Evolutionary conservation across 2,329 filamentous ascomycete genomes (phyloP).

Genomic region (Hypomyces perniciosus): DNA sequence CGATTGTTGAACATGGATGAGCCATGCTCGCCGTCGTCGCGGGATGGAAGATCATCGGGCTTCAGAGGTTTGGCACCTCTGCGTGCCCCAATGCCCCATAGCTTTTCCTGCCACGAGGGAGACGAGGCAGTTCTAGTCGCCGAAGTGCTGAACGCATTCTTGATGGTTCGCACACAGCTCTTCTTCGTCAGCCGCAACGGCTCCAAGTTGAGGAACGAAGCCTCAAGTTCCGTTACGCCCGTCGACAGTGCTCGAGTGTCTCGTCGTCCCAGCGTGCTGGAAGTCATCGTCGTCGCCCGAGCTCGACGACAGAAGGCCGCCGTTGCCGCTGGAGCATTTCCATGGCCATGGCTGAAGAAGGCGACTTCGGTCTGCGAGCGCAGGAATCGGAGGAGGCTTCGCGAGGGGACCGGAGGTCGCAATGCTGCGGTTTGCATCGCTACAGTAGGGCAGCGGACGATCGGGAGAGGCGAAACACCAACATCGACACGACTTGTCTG

Average conservation of each 20-base stretch:
- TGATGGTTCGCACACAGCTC: conserved; percentile 10
- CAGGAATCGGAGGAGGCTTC: conserved; percentile 63
- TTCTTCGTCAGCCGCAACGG: conserved; percentile 13
- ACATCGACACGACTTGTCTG: conserved; percentile 11
- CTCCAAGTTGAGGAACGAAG: conserved; percentile 25
- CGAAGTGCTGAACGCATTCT: conserved; percentile 27
- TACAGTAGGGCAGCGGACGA: conserved; percentile 12
- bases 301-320: not conserved
- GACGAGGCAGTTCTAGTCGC: conserved; percentile 13
- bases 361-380: conserved; percentile 60
- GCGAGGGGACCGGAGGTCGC: conserved; percentile 44
- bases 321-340: not conserved
- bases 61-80: conserved; percentile 39
- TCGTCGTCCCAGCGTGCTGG: not conserved
- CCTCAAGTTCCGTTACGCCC: conserved; percentile 17
- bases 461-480: conserved; percentile 2
- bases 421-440: conserved; percentile 40
- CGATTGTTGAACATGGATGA: conserved; percentile 59
- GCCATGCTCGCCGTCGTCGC: conserved; percentile 53
- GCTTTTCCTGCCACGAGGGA: conserved; percentile 42
- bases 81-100: conserved; percentile 38
- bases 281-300: not conserved
- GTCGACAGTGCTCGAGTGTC: conserved; percentile 13
- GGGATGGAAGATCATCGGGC: conserved; percentile 53
- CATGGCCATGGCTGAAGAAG: conserved; percentile 41